Base-by-base conservation (phyloP, 2,329 filamentous ascomycete genomes). In the Exserohilum turcica region DNA sequence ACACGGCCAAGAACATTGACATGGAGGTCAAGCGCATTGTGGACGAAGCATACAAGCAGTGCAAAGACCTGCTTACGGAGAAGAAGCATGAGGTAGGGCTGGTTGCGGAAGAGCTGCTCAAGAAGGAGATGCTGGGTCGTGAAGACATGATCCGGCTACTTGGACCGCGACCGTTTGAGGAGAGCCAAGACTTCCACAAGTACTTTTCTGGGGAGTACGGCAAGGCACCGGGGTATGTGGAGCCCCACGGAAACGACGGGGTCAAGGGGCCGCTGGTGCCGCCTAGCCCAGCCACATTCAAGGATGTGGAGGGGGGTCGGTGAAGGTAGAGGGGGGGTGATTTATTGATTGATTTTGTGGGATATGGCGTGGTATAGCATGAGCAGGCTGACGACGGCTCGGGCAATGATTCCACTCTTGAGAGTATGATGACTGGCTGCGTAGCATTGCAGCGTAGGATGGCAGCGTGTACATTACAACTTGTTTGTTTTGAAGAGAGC, bases 141-240 rank as follows among this genome's bases (percentile, higher is more conserved):
- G 94, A 99, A 67, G 94, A 99, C 76, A 88, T 97, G 84, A 86
- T 97, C 44, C 83, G 94, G 24, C 79, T 99, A 50, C 81, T 99
- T 21, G 94, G 94, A 18, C 87, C 87, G 40, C 80, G 94, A 60
- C 91, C 91, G 12, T 97, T 90, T 67, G 87, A 89, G 35, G 93
- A 97, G 67, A 82, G 85, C 55, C 88, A 90, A 66, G 92, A 97
- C 69, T 97, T 99, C 76, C 82, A 88, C 68, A 97, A 97, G 81
- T 99, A 96, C 80, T 99, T 99, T 75, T 74, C 74, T 10, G 75
- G 76, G 24, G 69, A 74, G 57, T 60, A 68, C 24, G 72, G 70
- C 9, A 70, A 65, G 48, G 72, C 64, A 1, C 71, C 72, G 0
- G 72, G 72, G 0, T 48, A 72, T 4, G 65, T 74, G 5, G 69